Evolutionary conservation across 805 yeast species (phyloP).

Genomic region (Yamadazyma philogaea): DNA sequence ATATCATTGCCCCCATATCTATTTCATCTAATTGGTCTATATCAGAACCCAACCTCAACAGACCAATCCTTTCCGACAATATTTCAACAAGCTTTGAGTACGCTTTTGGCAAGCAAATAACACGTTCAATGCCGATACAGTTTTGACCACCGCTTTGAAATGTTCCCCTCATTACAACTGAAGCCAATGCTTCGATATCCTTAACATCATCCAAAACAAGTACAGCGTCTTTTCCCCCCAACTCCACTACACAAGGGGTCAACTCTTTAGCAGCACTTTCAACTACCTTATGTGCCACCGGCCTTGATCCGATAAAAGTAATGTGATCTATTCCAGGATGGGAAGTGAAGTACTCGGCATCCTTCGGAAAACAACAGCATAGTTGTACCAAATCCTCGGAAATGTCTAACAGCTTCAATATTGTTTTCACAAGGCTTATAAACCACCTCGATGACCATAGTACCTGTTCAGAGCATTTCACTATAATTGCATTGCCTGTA

Average conservation of each 20-base stretch:
- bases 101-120: conserved; percentile 69
- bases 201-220: conserved; percentile 79
- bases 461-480: conserved; percentile 95
- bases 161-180: conserved; percentile 88
- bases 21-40: conserved; percentile 87
- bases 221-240: conserved; percentile 95
- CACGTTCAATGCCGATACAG: conserved; percentile 96
- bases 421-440: conserved; percentile 64
- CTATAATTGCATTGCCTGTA: conserved; percentile 87
- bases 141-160: conserved; percentile 98
- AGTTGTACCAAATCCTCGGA: conserved; percentile 84
- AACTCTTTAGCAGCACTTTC: conserved; percentile 79
- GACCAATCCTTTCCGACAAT: conserved; percentile 54
- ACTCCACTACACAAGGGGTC: conserved; percentile 92
- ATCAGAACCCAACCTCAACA: conserved; percentile 80
- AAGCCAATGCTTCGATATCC: conserved; percentile 51
- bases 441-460: conserved; percentile 90
- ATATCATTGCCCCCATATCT: conserved; percentile 95
- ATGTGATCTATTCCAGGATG: conserved; percentile 83
- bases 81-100: conserved; percentile 62
- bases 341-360: conserved; percentile 80
- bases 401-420: conserved; percentile 69
- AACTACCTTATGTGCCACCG: conserved; percentile 87
- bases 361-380: conserved; percentile 84
- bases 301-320: conserved; percentile 94